Evolutionary conservation across 768 basidiomycete species (phyloP), one percentile per base, ranked within the genome.

Genomic region (Pleurotus cornucopiae): DNA sequence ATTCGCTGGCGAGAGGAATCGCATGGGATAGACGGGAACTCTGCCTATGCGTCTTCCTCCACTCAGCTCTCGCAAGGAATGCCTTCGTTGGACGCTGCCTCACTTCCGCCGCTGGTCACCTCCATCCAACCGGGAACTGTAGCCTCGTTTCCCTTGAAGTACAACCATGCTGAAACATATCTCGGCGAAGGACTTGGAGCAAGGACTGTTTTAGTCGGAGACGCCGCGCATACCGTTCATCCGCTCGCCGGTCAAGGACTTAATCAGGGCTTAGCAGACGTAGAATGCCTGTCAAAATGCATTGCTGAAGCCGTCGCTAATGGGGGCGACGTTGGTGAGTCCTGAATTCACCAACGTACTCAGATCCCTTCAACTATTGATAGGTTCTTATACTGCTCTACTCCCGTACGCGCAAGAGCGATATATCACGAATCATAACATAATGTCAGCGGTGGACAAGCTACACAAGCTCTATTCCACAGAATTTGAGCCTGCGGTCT

Each of bases 211-310:
- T 84, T 98, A 6, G 82, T 98, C 1, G 97, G 97, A 2, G 97
- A 99, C 70, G 95, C 96, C 1, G 97, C 95, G 14, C 97, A 98
- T 65, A 92, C 91, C 0, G 76, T 94, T 1, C 96, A 98, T 66
- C 96, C 97, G 1, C 82, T 98, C 23, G 96, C 95, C 0, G 97
- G 97, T 2, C 96, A 98, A 67, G 97, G 96, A 0, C 76, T 98
- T 41, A 98, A 99, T 68, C 74, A 96, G 66, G 97, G 96, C n/a
- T 74, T 99, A 25, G 87, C 77, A 1, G 96, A 99, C 67, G 91
- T 88, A 2, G 80, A 87, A 64, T 79, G 80, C 55, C 80, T 99
- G 12, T 74, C 84, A 0, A 75, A 78, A 46, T 84, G 84, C 61
- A 82, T 98, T 38, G 71, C 83, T 30, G 64, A 72, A 5, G 78